These are phyloP conservation scores for Inga laurina DNA, from an alignment of 306 rosid species.

Conservation along the genomic window DNA sequence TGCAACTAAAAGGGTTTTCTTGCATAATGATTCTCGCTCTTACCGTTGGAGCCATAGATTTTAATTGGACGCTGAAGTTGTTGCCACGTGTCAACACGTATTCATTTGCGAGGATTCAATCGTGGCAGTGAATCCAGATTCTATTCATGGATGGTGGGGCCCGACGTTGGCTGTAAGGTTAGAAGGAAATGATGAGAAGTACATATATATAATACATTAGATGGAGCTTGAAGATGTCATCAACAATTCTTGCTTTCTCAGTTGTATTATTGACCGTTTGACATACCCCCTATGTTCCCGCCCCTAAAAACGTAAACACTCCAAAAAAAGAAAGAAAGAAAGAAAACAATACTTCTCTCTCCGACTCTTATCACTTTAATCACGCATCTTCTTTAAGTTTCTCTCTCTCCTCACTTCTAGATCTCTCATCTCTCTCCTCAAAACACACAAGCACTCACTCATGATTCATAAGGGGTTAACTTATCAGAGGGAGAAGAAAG, in stretches of 20 bases:
- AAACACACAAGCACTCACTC: background rate
- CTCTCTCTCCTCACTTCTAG: conserved; percentile 30
- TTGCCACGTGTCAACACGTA: background rate
- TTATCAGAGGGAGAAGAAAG: too few relatives aligned
- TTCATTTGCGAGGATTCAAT: background rate
- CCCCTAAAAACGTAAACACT: background rate
- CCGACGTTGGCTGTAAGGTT: conserved; percentile 26
- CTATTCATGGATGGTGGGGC: conserved; percentile 18
- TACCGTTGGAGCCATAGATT: too few relatives aligned
- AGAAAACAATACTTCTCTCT: conserved; percentile 16
- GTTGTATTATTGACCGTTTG: conserved; percentile 49
- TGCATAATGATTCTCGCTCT: too few relatives aligned
- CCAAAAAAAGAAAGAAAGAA: background rate
- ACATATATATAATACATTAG: background rate
- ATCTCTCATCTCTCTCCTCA: conserved; percentile 2
- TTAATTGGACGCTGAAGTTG: too few relatives aligned
- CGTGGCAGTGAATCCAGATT: background rate
- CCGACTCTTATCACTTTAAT: conserved; percentile 63
- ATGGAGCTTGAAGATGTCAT: conserved; percentile 27
- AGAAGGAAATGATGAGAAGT: conserved; percentile 30
- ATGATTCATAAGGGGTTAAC: background rate
- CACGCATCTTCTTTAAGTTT: conserved; percentile 50
- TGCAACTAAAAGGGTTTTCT: too few relatives aligned
- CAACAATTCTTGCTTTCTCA: conserved; percentile 58
- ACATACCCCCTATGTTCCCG: conserved; percentile 21